phyloP scores from a whole-genome alignment of 1,284 basidiomycete genomes.

The Melanopsichium pennsylvanicum region DNA sequence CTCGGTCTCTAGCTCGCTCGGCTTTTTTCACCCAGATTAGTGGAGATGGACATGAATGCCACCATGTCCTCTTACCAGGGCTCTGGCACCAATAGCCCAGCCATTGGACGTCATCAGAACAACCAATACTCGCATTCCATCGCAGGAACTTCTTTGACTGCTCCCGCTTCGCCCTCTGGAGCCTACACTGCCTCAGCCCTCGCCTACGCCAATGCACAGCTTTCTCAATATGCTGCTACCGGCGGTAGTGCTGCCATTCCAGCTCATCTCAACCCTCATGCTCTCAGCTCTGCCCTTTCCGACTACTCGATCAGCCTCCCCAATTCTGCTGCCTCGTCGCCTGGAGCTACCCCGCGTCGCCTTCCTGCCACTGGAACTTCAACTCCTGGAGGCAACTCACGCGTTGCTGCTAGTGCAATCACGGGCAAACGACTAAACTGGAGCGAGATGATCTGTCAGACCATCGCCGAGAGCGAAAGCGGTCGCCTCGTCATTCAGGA shows the following conservation, averaged over 20 bases:
- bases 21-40: slow-evolving; percentile 7
- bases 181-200: slow-evolving; percentile 46
- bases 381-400: slow-evolving; percentile 48
- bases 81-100: slow-evolving; percentile 46
- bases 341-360: slow-evolving; percentile 46
- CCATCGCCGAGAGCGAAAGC: slow-evolving; percentile 58
- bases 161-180: slow-evolving; percentile 39
- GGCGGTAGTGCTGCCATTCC: slow-evolving; percentile 41
- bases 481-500: slow-evolving; percentile 63
- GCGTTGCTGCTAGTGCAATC: slow-evolving; percentile 52
- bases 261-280: slow-evolving; percentile 51
- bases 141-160: slow-evolving; percentile 33
- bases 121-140: slow-evolving; percentile 21
- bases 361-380: slow-evolving; percentile 42
- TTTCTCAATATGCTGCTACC: slow-evolving; percentile 49
- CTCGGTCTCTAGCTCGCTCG: neutral
- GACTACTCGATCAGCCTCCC: slow-evolving; percentile 52
- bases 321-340: slow-evolving; percentile 51
- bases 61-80: slow-evolving; percentile 49
- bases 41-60: slow-evolving; percentile 49
- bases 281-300: slow-evolving; percentile 50
- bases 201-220: slow-evolving; percentile 58
- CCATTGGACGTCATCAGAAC: slow-evolving; percentile 16
- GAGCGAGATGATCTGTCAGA: slow-evolving; percentile 64
- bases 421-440: slow-evolving; percentile 63